Percentiles rank a stretch among this genome's conserved stretches.
phyloP scores from a whole-genome alignment of 495 filamentous ascomycete genomes.

The Glarea lozoyensis region DNA sequence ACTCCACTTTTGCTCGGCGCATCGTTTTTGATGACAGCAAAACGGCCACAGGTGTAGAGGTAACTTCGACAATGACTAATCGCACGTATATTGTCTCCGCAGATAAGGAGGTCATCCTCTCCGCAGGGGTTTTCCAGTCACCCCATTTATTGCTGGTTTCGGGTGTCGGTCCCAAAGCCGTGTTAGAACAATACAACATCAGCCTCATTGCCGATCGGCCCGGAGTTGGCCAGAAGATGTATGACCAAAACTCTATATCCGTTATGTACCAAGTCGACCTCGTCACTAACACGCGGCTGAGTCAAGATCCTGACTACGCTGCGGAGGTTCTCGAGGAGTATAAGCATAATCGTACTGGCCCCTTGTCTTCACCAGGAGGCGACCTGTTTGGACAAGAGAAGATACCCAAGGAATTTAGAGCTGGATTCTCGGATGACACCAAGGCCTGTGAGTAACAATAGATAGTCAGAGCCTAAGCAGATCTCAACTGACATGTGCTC shows the following conservation, averaged over 20 bases:
- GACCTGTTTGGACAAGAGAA: conserved; percentile 44
- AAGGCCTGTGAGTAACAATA: too few relatives aligned
- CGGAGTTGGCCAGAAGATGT: conserved; percentile 53
- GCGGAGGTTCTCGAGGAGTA: neutral
- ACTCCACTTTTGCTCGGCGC: conserved; percentile 8
- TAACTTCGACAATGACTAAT: conserved; percentile 21
- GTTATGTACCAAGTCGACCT: neutral
- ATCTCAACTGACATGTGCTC: too few relatives aligned
- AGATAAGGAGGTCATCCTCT: conserved; percentile 47
- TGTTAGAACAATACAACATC: conserved; percentile 39
- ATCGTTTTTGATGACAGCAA: conserved; percentile 26
- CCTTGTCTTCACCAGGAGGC: conserved; percentile 25
- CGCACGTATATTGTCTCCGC: conserved; percentile 23
- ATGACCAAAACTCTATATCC: conserved; percentile 16
- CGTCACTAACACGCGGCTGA: conserved; percentile 1
- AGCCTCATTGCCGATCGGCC: conserved; percentile 42
- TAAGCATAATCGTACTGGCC: neutral
- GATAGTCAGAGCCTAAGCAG: too few relatives aligned
- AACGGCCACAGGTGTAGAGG: conserved; percentile 37
- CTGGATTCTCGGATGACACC: neutral
- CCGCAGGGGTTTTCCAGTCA: conserved; percentile 51
- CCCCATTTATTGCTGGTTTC: conserved; percentile 51
- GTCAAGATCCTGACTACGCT: neutral
- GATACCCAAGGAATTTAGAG: conserved; percentile 22
- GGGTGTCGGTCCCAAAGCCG: conserved; percentile 44